phyloP scores from a whole-genome alignment of 1,284 basidiomycete genomes.

The Wolfiporia cocos region DNA sequence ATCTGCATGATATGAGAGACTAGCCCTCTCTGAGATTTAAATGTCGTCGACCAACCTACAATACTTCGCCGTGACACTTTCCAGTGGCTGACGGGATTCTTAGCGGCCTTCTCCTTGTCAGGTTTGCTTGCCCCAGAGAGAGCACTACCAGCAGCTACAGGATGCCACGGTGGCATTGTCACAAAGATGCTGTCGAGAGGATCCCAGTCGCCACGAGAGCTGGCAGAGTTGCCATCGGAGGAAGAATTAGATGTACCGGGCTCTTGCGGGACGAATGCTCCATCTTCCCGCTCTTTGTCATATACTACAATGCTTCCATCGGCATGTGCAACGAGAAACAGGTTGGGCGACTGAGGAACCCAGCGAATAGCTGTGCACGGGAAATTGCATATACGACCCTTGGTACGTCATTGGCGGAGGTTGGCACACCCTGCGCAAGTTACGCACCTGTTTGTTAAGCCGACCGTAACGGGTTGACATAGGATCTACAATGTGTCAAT shows the following conservation, averaged over 20 bases:
- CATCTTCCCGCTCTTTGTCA: conserved; percentile 87
- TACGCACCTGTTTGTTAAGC: conserved; percentile 81
- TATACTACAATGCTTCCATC: conserved; percentile 87
- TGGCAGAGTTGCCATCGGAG: conserved; percentile 12
- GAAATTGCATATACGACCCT: conserved; percentile 78
- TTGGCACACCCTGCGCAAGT: not conserved
- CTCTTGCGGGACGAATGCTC: conserved; percentile 56
- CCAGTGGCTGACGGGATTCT: conserved; percentile 88
- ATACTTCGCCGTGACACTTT: conserved; percentile 64
- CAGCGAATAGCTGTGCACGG: conserved; percentile 84
- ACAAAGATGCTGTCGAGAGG: conserved; percentile 71
- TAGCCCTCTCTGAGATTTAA: not conserved
- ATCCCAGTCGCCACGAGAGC: conserved; percentile 53
- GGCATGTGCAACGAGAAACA: conserved; percentile 88
- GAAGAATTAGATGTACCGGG: conserved; percentile 30
- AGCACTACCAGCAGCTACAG: conserved; percentile 36
- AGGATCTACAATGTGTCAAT: conserved; percentile 48
- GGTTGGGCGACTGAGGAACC: conserved; percentile 80
- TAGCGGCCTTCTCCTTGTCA: conserved; percentile 64
- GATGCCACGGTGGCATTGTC: conserved; percentile 80
- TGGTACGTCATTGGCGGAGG: conserved; percentile 7
- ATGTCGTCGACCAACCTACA: conserved; percentile 48
- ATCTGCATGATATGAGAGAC: conserved; percentile 38
- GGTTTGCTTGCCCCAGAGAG: conserved; percentile 31
- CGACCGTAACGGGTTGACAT: conserved; percentile 82